phyloP scores from a whole-genome alignment of 176 grass and related monocot genomes.

The Eremochloa ophiuroides region DNA sequence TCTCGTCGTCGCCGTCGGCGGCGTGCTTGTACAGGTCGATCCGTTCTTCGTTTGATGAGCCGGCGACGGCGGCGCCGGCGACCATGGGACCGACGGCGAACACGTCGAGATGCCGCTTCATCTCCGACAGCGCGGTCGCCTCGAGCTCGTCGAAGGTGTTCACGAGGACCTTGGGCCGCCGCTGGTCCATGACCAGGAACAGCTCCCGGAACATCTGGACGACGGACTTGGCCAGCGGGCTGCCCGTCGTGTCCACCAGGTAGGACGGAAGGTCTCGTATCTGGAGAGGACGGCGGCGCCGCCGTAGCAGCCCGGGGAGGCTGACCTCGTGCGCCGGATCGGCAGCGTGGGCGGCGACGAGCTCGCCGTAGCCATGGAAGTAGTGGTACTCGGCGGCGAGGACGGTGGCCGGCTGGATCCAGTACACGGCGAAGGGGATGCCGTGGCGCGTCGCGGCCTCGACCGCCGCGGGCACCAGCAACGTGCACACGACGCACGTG shows the following conservation, averaged over 20 bases:
- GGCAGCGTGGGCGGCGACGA: background rate
- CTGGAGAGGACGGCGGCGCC: background rate
- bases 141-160: constrained; percentile 51
- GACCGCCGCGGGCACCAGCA: background rate
- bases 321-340: background rate
- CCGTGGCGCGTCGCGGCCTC: constrained; percentile 19
- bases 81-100: constrained; percentile 33
- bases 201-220: background rate
- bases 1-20: background rate
- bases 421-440: constrained; percentile 31
- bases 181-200: background rate
- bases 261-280: constrained; percentile 37
- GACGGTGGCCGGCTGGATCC: constrained; percentile 54
- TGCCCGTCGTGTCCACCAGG: background rate
- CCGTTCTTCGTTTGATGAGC: background rate
- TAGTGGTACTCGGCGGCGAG: constrained; percentile 51
- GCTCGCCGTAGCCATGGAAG: constrained; percentile 39
- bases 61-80: background rate
- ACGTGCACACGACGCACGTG: constrained; percentile 37
- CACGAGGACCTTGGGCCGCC: constrained; percentile 35
- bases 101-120: constrained; percentile 20
- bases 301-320: constrained; percentile 32
- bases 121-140: background rate
- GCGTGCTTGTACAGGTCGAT: constrained; percentile 19
- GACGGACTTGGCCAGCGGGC: background rate